Percentiles rank a stretch among this genome's conserved stretches.
These are phyloP conservation scores for Jackrogersella minutella DNA, from an alignment of 495 filamentous ascomycete genomes.

Conservation along the genomic window DNA sequence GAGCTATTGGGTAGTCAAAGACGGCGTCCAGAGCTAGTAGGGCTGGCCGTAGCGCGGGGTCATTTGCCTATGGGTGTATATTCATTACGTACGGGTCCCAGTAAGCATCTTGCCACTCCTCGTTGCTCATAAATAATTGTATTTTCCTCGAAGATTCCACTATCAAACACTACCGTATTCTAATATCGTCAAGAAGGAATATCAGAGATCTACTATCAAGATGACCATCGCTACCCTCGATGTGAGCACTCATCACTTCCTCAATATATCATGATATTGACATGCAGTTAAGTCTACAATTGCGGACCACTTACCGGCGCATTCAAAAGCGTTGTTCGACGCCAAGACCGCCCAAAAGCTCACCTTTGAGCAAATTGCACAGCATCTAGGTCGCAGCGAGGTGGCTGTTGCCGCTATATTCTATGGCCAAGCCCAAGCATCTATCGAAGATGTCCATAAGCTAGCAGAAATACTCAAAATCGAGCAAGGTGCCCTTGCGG, in stretches of 20 bases:
- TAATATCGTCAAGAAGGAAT: conserved; percentile 3
- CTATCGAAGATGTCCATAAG: conserved; percentile 76
- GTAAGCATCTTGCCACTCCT: conserved; percentile 6
- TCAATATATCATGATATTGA: conserved; percentile 14
- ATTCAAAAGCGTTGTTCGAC: conserved; percentile 78
- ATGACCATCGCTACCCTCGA: conserved; percentile 52
- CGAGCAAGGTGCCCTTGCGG: conserved; percentile 61
- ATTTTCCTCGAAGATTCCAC: not conserved
- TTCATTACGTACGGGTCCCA: conserved; percentile 28
- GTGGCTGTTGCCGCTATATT: conserved; percentile 92
- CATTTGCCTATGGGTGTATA: conserved; percentile 6
- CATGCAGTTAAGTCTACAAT: conserved; percentile 47
- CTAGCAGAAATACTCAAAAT: conserved; percentile 74
- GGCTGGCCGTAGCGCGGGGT: conserved; percentile 36
- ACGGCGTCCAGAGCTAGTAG: conserved; percentile 26
- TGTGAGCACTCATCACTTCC: conserved; percentile 35
- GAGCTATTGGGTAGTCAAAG: conserved; percentile 16
- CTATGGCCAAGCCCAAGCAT: conserved; percentile 89
- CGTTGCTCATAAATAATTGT: conserved; percentile 13
- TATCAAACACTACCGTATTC: not conserved
- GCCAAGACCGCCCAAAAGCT: conserved; percentile 79
- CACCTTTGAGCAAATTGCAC: conserved; percentile 82
- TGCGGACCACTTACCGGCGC: conserved; percentile 65
- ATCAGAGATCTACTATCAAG: conserved; percentile 15
- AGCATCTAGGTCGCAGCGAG: conserved; percentile 81